These are phyloP conservation scores for Lodderomyces jiufengensis DNA, from an alignment of 1,139 yeast species.

Conservation along the genomic window DNA sequence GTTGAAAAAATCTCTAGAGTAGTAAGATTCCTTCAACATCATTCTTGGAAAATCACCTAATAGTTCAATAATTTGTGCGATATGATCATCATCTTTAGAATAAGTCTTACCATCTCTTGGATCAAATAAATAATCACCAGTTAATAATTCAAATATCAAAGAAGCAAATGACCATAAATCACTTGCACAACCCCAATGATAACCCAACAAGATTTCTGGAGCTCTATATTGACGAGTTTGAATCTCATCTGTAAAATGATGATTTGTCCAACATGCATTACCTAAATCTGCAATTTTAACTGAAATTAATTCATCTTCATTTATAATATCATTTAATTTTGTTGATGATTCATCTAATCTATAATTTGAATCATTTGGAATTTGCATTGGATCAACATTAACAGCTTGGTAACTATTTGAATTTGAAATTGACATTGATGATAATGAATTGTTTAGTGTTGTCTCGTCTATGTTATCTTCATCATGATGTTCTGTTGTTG, in stretches of 20 bases:
- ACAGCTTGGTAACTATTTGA: constrained; percentile 23
- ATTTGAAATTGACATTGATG: constrained; percentile 41
- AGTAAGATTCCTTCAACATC: constrained; percentile 42
- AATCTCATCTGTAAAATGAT: constrained; percentile 49
- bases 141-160: constrained; percentile 42
- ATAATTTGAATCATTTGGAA: constrained; percentile 16
- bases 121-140: constrained; percentile 49
- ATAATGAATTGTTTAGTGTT: constrained; percentile 36
- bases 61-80: constrained; percentile 47
- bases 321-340: constrained; percentile 21
- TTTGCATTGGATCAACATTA: constrained; percentile 23
- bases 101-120: constrained; percentile 47
- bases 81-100: constrained; percentile 48
- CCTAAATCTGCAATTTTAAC: constrained; percentile 52
- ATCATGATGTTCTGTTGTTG: constrained; percentile 8
- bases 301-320: constrained; percentile 46
- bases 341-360: constrained; percentile 10
- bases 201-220: constrained; percentile 46
- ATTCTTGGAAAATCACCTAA: constrained; percentile 43
- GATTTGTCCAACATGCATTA: constrained; percentile 48
- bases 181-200: constrained; percentile 50
- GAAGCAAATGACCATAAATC: constrained; percentile 51
- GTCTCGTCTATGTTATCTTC: constrained; percentile 12
- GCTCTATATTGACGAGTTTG: constrained; percentile 49
- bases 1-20: constrained; percentile 43